These are phyloP conservation scores for Diaporthe eres DNA, from an alignment of 2,329 filamentous ascomycete genomes.

Conservation along the genomic window DNA sequence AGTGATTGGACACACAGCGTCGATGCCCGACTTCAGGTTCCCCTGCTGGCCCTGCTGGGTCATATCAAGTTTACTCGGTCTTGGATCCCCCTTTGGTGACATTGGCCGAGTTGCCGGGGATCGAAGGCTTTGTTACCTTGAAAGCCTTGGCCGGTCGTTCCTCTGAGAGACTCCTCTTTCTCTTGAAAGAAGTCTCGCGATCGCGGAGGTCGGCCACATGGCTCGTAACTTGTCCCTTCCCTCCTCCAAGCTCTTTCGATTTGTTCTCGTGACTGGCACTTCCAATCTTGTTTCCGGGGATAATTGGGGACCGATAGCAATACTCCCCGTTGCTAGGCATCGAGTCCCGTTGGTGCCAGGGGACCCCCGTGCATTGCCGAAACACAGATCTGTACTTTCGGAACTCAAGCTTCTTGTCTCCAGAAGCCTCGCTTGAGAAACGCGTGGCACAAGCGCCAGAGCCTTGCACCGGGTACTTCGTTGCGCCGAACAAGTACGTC, in stretches of 20 bases:
- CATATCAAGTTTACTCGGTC: not conserved
- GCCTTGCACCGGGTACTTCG: constrained; percentile 60
- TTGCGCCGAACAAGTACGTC: constrained; percentile 73
- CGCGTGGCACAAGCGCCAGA: constrained; percentile 52
- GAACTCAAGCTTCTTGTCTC: constrained; percentile 61
- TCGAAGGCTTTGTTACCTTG: constrained; percentile 19
- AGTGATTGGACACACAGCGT: not conserved
- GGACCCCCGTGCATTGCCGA: constrained; percentile 66
- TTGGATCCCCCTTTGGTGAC: not conserved
- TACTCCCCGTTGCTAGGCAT: constrained; percentile 44
- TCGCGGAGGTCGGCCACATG: not conserved
- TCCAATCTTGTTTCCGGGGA: not conserved
- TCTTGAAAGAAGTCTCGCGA: not conserved
- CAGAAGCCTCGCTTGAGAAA: constrained; percentile 56
- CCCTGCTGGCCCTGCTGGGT: too few relatives aligned
- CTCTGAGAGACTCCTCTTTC: not conserved
- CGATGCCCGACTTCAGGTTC: not conserved
- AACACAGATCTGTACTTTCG: constrained; percentile 71
- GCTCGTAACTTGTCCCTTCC: not conserved
- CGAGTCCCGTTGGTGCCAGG: constrained; percentile 70
- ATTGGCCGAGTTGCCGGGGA: not conserved
- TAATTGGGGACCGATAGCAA: not conserved
- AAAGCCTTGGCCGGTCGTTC: not conserved
- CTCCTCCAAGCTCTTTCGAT: not conserved
- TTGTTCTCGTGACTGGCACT: not conserved